These are phyloP conservation scores for Phaeodactylum tricornutum DNA, from an alignment of 108 stramenopile species.

Conservation along the genomic window DNA sequence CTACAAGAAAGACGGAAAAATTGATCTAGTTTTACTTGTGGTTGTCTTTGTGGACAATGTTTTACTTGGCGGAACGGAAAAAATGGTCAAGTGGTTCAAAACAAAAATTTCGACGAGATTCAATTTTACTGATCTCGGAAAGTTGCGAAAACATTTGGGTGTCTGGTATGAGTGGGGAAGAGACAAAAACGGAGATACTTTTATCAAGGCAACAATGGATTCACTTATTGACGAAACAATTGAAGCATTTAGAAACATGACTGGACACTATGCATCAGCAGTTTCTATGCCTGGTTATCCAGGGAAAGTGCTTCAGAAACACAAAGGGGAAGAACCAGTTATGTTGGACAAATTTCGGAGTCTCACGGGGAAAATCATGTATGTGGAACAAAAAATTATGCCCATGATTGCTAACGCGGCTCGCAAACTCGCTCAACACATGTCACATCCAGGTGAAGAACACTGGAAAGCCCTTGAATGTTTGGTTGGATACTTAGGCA, in stretches of 20 bases:
- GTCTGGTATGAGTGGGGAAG: constrained; percentile 9
- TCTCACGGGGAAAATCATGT: constrained; percentile 12
- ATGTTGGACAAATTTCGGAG: constrained; percentile 1
- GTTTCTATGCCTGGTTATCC: constrained; percentile 8
- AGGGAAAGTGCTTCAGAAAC: constrained; percentile 4
- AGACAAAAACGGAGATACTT: neutral
- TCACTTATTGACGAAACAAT: neutral
- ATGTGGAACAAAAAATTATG: constrained; percentile 1
- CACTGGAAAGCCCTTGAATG: constrained; percentile 17
- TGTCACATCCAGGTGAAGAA: constrained; percentile 3
- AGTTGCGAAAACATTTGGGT: constrained; percentile 10
- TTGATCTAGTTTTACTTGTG: constrained; percentile 1
- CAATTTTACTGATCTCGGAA: constrained; percentile 9
- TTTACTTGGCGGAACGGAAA: neutral
- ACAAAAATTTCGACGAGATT: constrained; percentile 4
- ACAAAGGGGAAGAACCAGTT: constrained; percentile 1
- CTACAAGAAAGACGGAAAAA: neutral
- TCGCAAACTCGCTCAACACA: constrained; percentile 1
- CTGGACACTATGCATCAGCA: neutral
- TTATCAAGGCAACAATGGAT: neutral
- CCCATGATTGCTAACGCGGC: constrained; percentile 7
- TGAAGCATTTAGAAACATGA: neutral
- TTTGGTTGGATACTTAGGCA: constrained; percentile 5
- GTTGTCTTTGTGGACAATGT: constrained; percentile 13
- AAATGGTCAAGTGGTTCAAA: constrained; percentile 8